Percentiles rank a stretch among this genome's conserved stretches.
Conservation (phyloP, 768 basidiomycete genomes). For the Hygrophoropsis aurantiaca region DNA sequence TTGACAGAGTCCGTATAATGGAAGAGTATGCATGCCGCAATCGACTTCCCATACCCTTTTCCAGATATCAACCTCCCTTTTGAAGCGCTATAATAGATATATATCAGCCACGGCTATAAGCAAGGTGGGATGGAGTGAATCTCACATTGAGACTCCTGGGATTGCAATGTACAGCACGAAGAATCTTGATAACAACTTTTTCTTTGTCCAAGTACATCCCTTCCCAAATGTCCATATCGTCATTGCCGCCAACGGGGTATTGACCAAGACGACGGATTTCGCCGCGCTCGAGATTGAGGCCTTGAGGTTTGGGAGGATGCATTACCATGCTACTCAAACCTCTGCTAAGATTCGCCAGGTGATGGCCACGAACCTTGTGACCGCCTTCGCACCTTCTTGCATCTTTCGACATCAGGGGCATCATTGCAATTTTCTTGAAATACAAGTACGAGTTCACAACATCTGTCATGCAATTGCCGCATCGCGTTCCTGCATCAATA, state of each 20-base stretch:
- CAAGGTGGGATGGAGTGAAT: neutral
- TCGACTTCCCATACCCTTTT: slow-evolving; percentile 52
- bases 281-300: slow-evolving; percentile 45
- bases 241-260: slow-evolving; percentile 50
- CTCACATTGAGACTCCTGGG: slow-evolving; percentile 44
- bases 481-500: slow-evolving; percentile 47
- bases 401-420: slow-evolving; percentile 28
- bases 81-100: slow-evolving; percentile 41
- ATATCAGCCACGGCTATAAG: slow-evolving; percentile 2
- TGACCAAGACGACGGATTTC: slow-evolving; percentile 51
- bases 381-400: slow-evolving; percentile 30
- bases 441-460: slow-evolving; percentile 40
- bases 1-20: slow-evolving; percentile 58
- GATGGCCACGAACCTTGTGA: slow-evolving; percentile 24
- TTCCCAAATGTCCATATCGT: slow-evolving; percentile 56
- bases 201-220: slow-evolving; percentile 53
- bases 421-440: slow-evolving; percentile 34
- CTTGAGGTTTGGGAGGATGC: slow-evolving; percentile 17
- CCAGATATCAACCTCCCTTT: slow-evolving; percentile 56
- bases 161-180: slow-evolving; percentile 50
- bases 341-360: neutral
- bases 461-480: slow-evolving; percentile 46
- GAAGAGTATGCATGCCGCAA: slow-evolving; percentile 50
- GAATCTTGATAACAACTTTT: slow-evolving; percentile 57
- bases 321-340: slow-evolving; percentile 11